Percentiles rank a stretch among this genome's conserved stretches.
Evolutionary conservation across 2,329 filamentous ascomycete genomes (phyloP).

Genomic region (Calonectria montana): DNA sequence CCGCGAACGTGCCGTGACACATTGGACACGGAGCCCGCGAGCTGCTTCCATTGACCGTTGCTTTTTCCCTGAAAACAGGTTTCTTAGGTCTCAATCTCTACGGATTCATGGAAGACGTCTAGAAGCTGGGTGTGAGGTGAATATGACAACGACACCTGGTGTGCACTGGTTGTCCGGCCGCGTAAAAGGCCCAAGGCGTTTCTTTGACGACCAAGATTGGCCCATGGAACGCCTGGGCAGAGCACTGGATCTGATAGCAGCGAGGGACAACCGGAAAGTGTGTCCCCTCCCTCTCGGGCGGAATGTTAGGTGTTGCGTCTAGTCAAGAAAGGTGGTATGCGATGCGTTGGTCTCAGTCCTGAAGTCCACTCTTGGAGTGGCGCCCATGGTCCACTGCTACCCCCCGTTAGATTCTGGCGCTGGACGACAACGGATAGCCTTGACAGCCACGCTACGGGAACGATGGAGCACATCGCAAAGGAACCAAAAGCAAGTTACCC

Average conservation of each 20-base stretch:
- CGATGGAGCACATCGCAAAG: slow-evolving; percentile 20
- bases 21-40: neutral
- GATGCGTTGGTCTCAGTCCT: slow-evolving; percentile 12
- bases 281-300: neutral
- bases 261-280: neutral
- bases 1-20: neutral
- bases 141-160: neutral
- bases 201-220: neutral
- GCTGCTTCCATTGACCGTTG: neutral
- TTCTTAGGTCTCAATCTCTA: too few species aligned
- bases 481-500: slow-evolving; percentile 29
- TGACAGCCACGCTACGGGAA: slow-evolving; percentile 24
- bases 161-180: neutral
- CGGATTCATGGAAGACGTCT: neutral
- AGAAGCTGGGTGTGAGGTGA: neutral
- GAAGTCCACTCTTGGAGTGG: neutral
- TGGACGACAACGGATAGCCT: slow-evolving; percentile 6
- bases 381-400: neutral
- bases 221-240: neutral
- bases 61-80: neutral
- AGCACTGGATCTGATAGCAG: neutral
- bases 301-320: slow-evolving; percentile 31
- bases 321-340: neutral
- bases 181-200: neutral
- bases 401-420: neutral